Base-by-base conservation (phyloP, 2,329 filamentous ascomycete species). In the Ceratocystis diversiconidia region DNA sequence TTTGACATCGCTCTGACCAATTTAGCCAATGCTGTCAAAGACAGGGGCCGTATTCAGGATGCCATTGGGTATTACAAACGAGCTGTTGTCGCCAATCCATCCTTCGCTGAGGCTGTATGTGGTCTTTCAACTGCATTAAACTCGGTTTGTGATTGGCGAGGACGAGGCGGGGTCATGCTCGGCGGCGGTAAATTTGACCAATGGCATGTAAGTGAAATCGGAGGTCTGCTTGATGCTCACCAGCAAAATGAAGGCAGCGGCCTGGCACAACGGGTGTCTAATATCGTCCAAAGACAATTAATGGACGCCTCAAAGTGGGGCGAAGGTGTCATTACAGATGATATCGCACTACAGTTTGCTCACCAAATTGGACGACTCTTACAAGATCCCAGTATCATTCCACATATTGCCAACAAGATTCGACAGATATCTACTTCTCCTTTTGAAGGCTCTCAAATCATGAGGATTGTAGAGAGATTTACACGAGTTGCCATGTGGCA, bases 1-100 rank as follows among this genome's bases (percentile, higher is more conserved):
- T 99, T 99, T 72, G 94, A 99, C 72, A 99, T 99, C 72, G 94
- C 94, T 43, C 78, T 99, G 65, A 95, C 94, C 3, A 99, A 99
- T 72, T 80, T 99, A 25, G 94, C 94, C 65, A 99, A 99, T 73
- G 94, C 94, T 7, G 92, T 99, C 70, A 99, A 99, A 74, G 94
- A 99, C 73, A 90, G 95, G 70, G 94, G 94, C 1, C 85, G 89
- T 55, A 90, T 97, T 70, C 88, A 85, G 66, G 94, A 99, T 73
- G 94, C 94, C 1, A 97, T 99, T 67, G 77, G 79, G 30, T 97
- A 95, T 74, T 99, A 99, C 77, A 89, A 85, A 71, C 85, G 92
- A 69, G 94, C 94, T 48, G 92, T 99, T 8, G 81, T 82, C 43
- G 85, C 92, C n/a, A 99, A 94, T 70, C 92, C 94, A 0, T 88